Evolutionary conservation across 768 basidiomycete genomes (phyloP).

Genomic region (Lepiota venenata): DNA sequence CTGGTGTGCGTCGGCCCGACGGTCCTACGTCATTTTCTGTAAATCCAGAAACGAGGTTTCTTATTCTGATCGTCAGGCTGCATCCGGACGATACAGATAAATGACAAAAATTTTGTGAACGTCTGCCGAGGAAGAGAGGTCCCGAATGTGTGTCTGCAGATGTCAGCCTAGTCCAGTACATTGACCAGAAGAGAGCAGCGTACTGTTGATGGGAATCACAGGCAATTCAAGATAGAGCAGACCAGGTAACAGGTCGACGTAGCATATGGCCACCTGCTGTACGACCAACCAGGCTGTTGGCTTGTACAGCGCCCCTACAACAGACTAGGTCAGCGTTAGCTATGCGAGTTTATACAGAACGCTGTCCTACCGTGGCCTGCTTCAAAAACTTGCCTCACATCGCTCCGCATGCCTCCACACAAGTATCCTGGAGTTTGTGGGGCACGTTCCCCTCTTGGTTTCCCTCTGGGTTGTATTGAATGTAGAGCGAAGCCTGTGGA

Average conservation of each 20-base stretch:
- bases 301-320: conserved; percentile 44
- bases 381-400: conserved; percentile 60
- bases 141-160: conserved; percentile 24
- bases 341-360: neutral
- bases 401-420: conserved; percentile 48
- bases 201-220: conserved; percentile 54
- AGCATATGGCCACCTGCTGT: conserved; percentile 39
- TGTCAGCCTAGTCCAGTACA: neutral
- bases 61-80: conserved; percentile 52
- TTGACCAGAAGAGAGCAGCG: conserved; percentile 13
- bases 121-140: conserved; percentile 38
- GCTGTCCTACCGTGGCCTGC: conserved; percentile 44
- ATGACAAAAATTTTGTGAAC: conserved; percentile 7
- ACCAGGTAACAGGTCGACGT: conserved; percentile 44
- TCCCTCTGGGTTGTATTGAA: conserved; percentile 7
- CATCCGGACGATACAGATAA: conserved; percentile 60
- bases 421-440: conserved; percentile 12
- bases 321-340: conserved; percentile 28
- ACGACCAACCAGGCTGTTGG: conserved; percentile 45
- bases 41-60: conserved; percentile 50
- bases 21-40: conserved; percentile 28
- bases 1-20: conserved; percentile 34
- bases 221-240: conserved; percentile 62
- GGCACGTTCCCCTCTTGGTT: neutral
- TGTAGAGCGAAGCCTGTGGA: conserved; percentile 7